Conservation (phyloP, 1,284 basidiomycete species). For the Leccinum griseonigrum region DNA sequence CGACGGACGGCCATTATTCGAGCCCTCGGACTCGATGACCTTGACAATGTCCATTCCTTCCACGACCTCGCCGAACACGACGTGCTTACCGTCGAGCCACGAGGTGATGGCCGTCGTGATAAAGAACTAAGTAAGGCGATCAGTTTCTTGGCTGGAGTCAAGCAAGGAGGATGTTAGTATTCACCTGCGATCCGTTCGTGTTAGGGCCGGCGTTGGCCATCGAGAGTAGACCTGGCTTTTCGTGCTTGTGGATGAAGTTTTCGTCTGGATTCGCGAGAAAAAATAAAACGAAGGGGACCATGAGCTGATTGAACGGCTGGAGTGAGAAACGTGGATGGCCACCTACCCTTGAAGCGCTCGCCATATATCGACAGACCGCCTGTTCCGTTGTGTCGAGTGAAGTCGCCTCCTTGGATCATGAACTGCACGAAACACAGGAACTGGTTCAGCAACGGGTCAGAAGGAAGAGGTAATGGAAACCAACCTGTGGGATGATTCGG, state of each 20-base stretch:
- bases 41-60: constrained; percentile 79
- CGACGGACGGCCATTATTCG: constrained; percentile 51
- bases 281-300: background rate
- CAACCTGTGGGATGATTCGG: constrained; percentile 71
- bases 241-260: constrained; percentile 81
- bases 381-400: constrained; percentile 74
- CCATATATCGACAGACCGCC: constrained; percentile 94
- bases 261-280: constrained; percentile 57
- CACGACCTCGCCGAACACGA: constrained; percentile 84
- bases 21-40: constrained; percentile 67
- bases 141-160: background rate
- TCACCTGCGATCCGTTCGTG: constrained; percentile 72
- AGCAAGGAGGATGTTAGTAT: constrained; percentile 6
- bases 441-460: background rate
- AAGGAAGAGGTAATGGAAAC: background rate
- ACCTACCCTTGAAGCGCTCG: constrained; percentile 66
- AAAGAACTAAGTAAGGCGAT: constrained; percentile 60
- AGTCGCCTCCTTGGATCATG: constrained; percentile 86
- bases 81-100: constrained; percentile 81
- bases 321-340: no score
- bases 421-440: constrained; percentile 45
- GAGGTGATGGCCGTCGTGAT: constrained; percentile 80
- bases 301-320: background rate
- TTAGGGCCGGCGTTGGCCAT: constrained; percentile 85
- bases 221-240: constrained; percentile 78